Conservation (phyloP, 345 rosid genomes). For the Turritis glabra region DNA sequence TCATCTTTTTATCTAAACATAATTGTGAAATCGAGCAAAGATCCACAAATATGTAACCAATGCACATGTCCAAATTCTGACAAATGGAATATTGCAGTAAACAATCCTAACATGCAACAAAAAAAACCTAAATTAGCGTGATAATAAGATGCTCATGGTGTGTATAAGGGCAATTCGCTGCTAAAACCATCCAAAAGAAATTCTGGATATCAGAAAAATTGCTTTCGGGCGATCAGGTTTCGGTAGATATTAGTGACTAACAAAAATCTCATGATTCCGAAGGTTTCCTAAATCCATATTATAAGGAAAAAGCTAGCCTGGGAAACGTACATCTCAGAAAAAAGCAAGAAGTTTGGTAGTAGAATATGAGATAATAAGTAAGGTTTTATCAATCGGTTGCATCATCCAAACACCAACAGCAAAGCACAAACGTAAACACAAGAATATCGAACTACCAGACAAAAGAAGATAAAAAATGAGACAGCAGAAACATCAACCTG, state of each 20-base stretch:
- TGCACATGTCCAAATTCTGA: not conserved
- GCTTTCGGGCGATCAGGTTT: not conserved
- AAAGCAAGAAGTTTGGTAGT: not conserved
- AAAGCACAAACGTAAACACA: not conserved
- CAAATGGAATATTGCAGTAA: not conserved
- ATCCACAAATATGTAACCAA: not conserved
- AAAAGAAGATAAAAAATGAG: not conserved
- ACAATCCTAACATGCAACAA: not conserved
- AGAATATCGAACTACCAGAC: not conserved
- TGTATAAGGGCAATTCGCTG: not conserved
- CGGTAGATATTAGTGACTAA: not conserved
- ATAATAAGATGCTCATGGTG: not conserved
- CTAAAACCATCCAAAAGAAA: not conserved
- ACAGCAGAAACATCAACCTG: conserved; percentile 52
- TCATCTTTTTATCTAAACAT: not conserved
- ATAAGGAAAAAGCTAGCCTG: not conserved
- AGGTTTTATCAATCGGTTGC: not conserved
- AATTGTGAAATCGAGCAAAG: not conserved
- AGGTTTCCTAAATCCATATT: not conserved
- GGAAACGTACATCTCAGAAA: not conserved
- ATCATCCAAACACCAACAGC: not conserved
- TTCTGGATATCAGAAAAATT: not conserved
- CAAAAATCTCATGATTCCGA: not conserved
- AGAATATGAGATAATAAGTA: not conserved
- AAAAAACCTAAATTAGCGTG: not conserved